Base-by-base conservation (phyloP, 305 asterid genomes). In the Fraxinus angustifolia region DNA sequence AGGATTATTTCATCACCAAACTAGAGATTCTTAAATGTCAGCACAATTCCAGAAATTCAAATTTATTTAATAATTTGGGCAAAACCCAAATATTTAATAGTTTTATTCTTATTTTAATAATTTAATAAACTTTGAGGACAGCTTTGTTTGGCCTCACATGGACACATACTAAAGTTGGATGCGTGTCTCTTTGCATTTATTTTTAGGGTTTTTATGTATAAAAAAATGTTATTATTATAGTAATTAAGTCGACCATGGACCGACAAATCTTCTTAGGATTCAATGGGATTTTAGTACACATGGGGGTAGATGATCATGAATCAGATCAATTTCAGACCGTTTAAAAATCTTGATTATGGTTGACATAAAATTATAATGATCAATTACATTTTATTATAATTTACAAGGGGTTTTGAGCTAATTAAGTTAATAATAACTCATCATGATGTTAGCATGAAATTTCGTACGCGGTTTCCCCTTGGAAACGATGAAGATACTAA, bases 211-310 rank as follows among this genome's bases (percentile, higher is more conserved):
- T 62, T 8, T 23, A 62, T 10, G 0, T 60, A 60, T 60, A 60
- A 11, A 73, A 73, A 16, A 78, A 4, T 79, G 75, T 21, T 81
- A 70, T 79, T n/a, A 42, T 8, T 75, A 48, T 50, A 50, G 73
- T 67, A 67, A 67, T 35, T 0, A 19, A 80, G 89, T 87, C 86
- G 92, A 89, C 88, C 79, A 73, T 77, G 82, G 79, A 83, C 91
- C 90, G 92, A 85, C 97, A 89, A 86, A 92, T 92, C 92, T 84
- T 87, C 87, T 81, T 86, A 85, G 91, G 97, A 90, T 91, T 88
- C 88, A 87, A 80, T 85, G 88, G 84, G 91, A 91, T 90, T 85
- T 84, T 71, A 56, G 80, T 77, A 86, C 89, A 88, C 88, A 30
- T 30, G 28, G 42, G 35, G 11, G 65, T 78, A 45, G 75, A 73